Evolutionary conservation across 495 filamentous ascomycete genomes (phyloP).

Genomic region (Penicillium chermesinum): DNA sequence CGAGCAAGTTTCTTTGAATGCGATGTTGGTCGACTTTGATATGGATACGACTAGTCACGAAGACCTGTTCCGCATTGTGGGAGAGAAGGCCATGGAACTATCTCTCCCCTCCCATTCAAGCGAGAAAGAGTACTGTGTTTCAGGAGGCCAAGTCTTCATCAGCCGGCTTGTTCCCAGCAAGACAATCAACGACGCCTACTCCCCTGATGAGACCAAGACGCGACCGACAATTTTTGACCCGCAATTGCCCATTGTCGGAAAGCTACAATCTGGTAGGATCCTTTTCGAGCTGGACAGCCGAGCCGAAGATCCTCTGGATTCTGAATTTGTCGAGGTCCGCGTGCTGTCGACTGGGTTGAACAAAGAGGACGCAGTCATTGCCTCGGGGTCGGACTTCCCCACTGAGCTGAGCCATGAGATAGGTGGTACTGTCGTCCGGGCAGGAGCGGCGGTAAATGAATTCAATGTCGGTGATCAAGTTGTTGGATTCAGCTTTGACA

Average conservation of each 20-base stretch:
- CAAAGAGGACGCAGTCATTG: not conserved
- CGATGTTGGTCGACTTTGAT: not conserved
- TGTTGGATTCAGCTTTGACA: not conserved
- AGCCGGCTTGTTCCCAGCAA: not conserved
- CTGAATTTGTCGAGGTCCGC: not conserved
- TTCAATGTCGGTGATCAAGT: not conserved
- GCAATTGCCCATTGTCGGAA: not conserved
- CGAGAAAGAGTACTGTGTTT: not conserved
- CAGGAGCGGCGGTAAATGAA: not conserved
- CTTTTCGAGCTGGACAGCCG: not conserved
- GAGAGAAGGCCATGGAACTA: not conserved
- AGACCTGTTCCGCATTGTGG: not conserved
- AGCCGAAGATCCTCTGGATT: not conserved
- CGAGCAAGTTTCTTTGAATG: not conserved
- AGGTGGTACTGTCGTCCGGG: not conserved
- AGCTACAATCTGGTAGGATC: not conserved
- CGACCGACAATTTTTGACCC: not conserved
- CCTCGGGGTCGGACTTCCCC: not conserved
- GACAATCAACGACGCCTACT: not conserved
- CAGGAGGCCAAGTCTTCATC: not conserved
- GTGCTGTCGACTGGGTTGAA: not conserved
- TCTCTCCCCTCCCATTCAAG: not conserved
- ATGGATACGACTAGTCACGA: not conserved
- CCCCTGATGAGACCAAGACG: not conserved
- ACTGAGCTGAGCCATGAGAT: not conserved